Conservation (phyloP, 2,329 filamentous ascomycete species). For the Arthrobotrys megalospora region DNA sequence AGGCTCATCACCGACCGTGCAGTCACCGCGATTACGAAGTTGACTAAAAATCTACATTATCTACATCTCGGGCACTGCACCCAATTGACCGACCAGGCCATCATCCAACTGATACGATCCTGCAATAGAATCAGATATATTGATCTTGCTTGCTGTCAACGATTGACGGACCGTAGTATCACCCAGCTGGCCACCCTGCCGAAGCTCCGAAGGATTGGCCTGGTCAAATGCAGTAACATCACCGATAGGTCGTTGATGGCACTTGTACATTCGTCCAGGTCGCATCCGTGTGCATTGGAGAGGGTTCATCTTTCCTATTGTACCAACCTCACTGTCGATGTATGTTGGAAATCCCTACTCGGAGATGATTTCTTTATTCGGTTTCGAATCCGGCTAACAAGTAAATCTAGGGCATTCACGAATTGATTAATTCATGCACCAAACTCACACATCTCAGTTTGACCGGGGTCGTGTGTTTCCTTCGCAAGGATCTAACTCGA, state of each 20-base stretch:
- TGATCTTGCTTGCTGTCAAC: slow-evolving; percentile 92
- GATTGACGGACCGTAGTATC: slow-evolving; percentile 89
- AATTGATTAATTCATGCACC: slow-evolving; percentile 89
- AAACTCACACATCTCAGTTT: slow-evolving; percentile 93
- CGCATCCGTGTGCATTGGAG: slow-evolving; percentile 77
- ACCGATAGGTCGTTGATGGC: slow-evolving; percentile 91
- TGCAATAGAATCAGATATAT: slow-evolving; percentile 98
- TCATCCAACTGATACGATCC: slow-evolving; percentile 83
- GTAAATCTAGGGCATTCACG: slow-evolving; percentile 82
- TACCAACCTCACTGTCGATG: slow-evolving; percentile 63
- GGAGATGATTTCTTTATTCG: neutral
- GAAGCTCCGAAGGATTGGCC: slow-evolving; percentile 92
- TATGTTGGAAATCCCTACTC: neutral
- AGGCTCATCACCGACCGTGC: slow-evolving; percentile 90
- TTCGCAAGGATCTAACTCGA: slow-evolving; percentile 81
- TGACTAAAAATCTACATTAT: slow-evolving; percentile 97
- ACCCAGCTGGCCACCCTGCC: slow-evolving; percentile 86
- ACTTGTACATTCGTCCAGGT: slow-evolving; percentile 78
- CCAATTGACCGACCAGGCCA: slow-evolving; percentile 89
- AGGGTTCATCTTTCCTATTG: slow-evolving; percentile 97
- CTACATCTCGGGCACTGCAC: slow-evolving; percentile 95
- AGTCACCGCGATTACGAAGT: slow-evolving; percentile 82
- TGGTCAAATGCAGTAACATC: slow-evolving; percentile 93
- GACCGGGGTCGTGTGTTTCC: slow-evolving; percentile 92
- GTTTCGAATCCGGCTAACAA: slow-evolving; percentile 62